Evolutionary conservation across 2,329 filamentous ascomycete genomes (phyloP).

Genomic region (Stagonosporopsis vannaccii): DNA sequence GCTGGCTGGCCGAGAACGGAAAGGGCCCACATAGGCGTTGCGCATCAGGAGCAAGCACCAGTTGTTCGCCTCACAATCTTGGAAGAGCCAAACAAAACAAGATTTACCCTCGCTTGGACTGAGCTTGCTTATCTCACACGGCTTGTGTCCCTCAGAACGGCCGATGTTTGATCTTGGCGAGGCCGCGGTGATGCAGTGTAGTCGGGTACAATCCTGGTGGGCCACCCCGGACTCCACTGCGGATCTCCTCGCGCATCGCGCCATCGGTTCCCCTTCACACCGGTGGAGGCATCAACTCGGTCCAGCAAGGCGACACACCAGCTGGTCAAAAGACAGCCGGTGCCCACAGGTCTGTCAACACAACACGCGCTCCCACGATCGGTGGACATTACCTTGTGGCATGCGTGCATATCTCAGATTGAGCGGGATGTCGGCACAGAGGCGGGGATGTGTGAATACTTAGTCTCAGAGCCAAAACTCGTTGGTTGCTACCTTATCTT

Average conservation of each 20-base stretch:
- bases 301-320: not conserved
- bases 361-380: too few relatives aligned
- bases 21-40: constrained; percentile 1
- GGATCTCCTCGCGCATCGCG: constrained; percentile 1
- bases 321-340: too few relatives aligned
- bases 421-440: constrained; percentile 1
- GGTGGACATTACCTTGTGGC: not conserved
- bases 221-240: constrained; percentile 9
- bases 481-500: constrained; percentile 9
- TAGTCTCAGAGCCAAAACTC: constrained; percentile 1
- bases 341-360: too few relatives aligned
- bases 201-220: not conserved
- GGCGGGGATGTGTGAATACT: not conserved
- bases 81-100: constrained; percentile 1
- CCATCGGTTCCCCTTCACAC: constrained; percentile 1
- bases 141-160: not conserved
- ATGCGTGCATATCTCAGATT: not conserved
- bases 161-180: not conserved
- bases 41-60: not conserved
- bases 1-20: constrained; percentile 8
- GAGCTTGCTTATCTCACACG: not conserved
- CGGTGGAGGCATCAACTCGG: not conserved
- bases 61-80: not conserved
- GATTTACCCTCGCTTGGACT: not conserved
- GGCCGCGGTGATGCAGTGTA: not conserved